These are phyloP conservation scores for Elongisporangium senticosum DNA, from an alignment of 352 stramenopile genomes.

Conservation along the genomic window DNA sequence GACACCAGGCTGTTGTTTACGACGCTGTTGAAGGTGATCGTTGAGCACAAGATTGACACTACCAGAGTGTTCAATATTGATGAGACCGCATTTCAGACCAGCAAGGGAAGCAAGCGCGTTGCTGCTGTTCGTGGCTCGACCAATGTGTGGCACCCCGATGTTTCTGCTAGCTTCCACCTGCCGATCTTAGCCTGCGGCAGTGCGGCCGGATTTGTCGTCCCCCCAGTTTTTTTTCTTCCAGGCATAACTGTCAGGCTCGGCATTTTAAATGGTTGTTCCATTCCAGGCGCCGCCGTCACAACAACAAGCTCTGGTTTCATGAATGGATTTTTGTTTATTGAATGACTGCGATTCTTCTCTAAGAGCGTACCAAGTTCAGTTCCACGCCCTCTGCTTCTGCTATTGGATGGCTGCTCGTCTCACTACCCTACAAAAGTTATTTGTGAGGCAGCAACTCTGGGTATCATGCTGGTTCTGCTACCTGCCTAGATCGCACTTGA, in stretches of 20 bases:
- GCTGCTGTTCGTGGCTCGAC: conserved; percentile 13
- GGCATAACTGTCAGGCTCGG: conserved; percentile 4
- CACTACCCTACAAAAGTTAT: no score
- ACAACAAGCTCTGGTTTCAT: conserved; percentile 1
- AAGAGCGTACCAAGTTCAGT: no score
- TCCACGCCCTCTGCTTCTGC: no score
- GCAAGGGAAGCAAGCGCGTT: conserved; percentile 7
- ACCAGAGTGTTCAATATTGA: conserved; percentile 21
- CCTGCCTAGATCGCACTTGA: no score
- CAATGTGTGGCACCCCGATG: conserved; percentile 16
- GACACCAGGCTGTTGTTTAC: neutral
- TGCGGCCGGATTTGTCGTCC: conserved; percentile 9
- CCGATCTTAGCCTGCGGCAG: conserved; percentile 17
- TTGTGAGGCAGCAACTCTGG: no score
- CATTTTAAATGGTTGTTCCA: neutral
- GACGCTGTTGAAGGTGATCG: neutral
- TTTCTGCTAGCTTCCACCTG: conserved; percentile 18
- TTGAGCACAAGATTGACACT: neutral
- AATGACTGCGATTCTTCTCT: no score
- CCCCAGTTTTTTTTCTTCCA: conserved; percentile 13
- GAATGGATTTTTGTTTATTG: no score
- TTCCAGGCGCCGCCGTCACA: conserved; percentile 7
- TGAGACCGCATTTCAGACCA: conserved; percentile 15
- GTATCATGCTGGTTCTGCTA: no score
- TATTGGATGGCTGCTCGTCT: no score